Base-by-base conservation (phyloP, 2,329 filamentous ascomycete genomes). In the Teratosphaeria nubilosa region DNA sequence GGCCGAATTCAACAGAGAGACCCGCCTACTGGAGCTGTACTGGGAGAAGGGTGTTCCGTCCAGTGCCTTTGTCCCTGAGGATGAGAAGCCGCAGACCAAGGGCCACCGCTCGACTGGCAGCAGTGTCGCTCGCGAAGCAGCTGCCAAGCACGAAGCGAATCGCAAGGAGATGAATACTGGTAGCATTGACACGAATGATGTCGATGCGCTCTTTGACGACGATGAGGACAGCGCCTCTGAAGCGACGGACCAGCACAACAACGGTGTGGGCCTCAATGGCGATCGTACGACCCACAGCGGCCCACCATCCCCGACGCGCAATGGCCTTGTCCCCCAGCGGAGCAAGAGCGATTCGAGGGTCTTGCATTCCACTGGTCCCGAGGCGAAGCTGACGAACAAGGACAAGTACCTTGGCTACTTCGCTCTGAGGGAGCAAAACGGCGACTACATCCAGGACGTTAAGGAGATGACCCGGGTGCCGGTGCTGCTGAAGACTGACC, bases 11-110 rank as follows among this genome's bases (percentile, higher is more conserved):
- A 86, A 95, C 75, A 97, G 97, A 81, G 91, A 95, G 72, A 90
- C 91, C 77, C 86, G 94, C 58, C 84, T 97, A 31, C 81, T 99
- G 53, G 94, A 99, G 76, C 82, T 99, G 16, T 99, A 96, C 80
- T 99, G 94, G 94, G 94, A 99, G 85, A 99, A 97, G 83, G 94
- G 94, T 53, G 91, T 97, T 7, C 90, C 92, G 30, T 97, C 91
- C 62, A 96, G 92, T 51, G 89, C 91, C 2, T 99, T 95, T 67
- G 87, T 99, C 56, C 94, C 94, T 2, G 94, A 99, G 71, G 94
- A 99, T 71, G 94, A 99, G 78, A 87, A 91, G 58, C 91, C 91
- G 56, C 95, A 94, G 80, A 86, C 88, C 68, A 66, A 66, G 61
- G 87, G 88, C 56, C 51, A 58, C 54, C 65, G 66, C 55, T 56